These are phyloP conservation scores for Gypsophila paniculata DNA, from an alignment of 179 eudicot species.

Conservation along the genomic window DNA sequence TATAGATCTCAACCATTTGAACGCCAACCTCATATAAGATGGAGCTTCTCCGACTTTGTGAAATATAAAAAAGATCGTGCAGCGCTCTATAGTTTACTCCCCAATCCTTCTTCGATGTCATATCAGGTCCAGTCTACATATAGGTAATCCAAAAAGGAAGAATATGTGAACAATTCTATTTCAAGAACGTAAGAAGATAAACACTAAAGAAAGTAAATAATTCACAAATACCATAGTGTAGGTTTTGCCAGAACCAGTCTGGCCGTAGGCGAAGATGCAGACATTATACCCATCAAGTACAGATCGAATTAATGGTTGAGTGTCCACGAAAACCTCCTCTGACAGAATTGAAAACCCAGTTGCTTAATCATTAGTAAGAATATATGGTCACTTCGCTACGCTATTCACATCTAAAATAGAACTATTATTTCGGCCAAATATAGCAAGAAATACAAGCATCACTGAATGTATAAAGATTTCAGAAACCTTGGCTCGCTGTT, in stretches of 20 bases:
- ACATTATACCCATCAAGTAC: slow-evolving; percentile 94
- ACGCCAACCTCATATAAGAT: slow-evolving; percentile 73
- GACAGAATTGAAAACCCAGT: slow-evolving; percentile 22
- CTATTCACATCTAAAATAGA: background rate
- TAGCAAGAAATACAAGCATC: background rate
- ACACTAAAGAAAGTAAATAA: background rate
- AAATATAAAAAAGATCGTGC: slow-evolving; percentile 80
- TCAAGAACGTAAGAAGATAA: background rate
- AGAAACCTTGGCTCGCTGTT: slow-evolving; percentile 74
- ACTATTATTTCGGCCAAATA: background rate
- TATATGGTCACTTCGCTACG: background rate
- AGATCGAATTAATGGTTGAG: slow-evolving; percentile 84
- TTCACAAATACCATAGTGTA: slow-evolving; percentile 68
- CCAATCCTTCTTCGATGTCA: slow-evolving; percentile 71
- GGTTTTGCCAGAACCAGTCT: slow-evolving; percentile 97
- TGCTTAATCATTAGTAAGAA: background rate
- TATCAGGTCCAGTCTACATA: slow-evolving; percentile 71
- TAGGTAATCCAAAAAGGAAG: slow-evolving; percentile 5
- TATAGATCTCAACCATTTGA: slow-evolving; percentile 95
- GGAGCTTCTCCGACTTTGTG: slow-evolving; percentile 72
- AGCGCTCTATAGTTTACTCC: slow-evolving; percentile 91
- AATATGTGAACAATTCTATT: background rate
- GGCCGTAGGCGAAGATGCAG: slow-evolving; percentile 96
- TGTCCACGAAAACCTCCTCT: slow-evolving; percentile 93
- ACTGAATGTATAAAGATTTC: slow-evolving; percentile 1